These are phyloP conservation scores for Phytophthora capsici DNA, from an alignment of 352 stramenopile species.

Conservation along the genomic window DNA sequence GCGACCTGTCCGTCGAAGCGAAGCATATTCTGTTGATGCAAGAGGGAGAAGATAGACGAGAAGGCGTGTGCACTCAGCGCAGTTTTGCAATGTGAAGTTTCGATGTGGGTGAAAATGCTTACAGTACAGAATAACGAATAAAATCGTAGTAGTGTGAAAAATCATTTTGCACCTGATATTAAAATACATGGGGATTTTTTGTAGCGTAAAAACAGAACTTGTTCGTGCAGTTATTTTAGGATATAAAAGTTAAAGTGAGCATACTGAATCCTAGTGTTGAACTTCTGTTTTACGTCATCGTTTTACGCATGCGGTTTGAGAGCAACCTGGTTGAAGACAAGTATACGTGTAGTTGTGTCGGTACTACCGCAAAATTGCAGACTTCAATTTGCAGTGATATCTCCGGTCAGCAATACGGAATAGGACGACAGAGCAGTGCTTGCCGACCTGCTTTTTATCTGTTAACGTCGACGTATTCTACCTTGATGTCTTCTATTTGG, in stretches of 20 bases:
- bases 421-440: too few relatives aligned
- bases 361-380: too few relatives aligned
- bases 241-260: background rate
- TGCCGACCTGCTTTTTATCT: too few relatives aligned
- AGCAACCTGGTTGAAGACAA: too few relatives aligned
- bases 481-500: too few relatives aligned
- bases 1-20: conserved; percentile 81
- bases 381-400: too few relatives aligned
- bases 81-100: conserved; percentile 31
- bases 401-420: too few relatives aligned
- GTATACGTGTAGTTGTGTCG: too few relatives aligned
- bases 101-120: background rate
- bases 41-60: conserved; percentile 7
- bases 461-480: too few relatives aligned
- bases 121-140: background rate
- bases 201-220: too few relatives aligned
- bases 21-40: conserved; percentile 46
- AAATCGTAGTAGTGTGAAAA: background rate
- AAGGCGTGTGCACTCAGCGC: conserved; percentile 14
- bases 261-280: conserved; percentile 16
- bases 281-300: conserved; percentile 37
- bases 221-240: background rate
- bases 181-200: too few relatives aligned
- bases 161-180: background rate
- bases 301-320: conserved; percentile 25